phyloP scores from a whole-genome alignment of 2,329 filamentous ascomycete species.

The Hypoxylon sp. region DNA sequence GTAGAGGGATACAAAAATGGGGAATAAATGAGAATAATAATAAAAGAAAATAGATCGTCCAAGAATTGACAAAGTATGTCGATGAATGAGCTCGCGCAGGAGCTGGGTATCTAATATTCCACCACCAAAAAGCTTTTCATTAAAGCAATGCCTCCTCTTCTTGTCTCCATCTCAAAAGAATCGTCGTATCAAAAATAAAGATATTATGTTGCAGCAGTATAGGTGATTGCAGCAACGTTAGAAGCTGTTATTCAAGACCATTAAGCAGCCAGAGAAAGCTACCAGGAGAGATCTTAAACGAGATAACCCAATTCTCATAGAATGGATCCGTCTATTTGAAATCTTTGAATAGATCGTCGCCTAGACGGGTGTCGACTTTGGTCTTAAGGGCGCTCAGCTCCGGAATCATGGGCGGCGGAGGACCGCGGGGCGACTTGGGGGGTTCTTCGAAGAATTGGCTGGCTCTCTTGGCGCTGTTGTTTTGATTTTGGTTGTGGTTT shows the following conservation, averaged over 20 bases:
- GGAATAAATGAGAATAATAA: conserved; percentile 22
- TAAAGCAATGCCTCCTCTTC: conserved; percentile 29
- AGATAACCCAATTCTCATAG: conserved; percentile 18
- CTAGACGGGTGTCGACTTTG: conserved; percentile 56
- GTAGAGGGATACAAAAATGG: conserved; percentile 21
- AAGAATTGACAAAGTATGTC: conserved; percentile 43
- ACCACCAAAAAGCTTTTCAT: conserved; percentile 30
- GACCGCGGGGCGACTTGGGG: conserved; percentile 53
- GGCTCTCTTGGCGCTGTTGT: conserved; percentile 52
- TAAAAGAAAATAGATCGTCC: conserved; percentile 19
- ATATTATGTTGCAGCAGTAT: conserved; percentile 33
- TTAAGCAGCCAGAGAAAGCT: conserved; percentile 11
- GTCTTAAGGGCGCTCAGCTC: conserved; percentile 63
- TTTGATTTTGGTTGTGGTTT: too few species aligned
- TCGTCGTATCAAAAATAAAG: conserved; percentile 35
- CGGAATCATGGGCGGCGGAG: conserved; percentile 69
- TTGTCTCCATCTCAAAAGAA: conserved; percentile 32
- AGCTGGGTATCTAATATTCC: conserved; percentile 49
- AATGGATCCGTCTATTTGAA: conserved; percentile 58
- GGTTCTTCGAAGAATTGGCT: conserved; percentile 56
- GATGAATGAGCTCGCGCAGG: conserved; percentile 46
- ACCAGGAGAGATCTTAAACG: conserved; percentile 21
- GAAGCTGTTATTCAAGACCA: conserved; percentile 27
- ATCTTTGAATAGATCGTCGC: conserved; percentile 65
- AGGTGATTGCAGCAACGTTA: conserved; percentile 30